Conservation (phyloP, 768 basidiomycete genomes). For the Hysterangium stoloniferum region DNA sequence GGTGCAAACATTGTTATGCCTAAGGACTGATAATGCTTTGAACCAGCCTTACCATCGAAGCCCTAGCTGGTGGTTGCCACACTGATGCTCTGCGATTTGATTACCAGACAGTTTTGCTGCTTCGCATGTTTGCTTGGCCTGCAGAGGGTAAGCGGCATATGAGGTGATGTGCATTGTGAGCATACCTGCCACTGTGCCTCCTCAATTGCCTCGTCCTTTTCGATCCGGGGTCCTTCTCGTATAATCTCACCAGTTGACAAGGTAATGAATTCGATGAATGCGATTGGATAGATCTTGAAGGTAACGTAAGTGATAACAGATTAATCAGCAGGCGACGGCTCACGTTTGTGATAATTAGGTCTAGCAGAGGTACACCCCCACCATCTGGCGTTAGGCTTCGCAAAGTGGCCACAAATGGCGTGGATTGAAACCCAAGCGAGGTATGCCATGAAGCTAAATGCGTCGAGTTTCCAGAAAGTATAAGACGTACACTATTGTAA, state of each 20-base stretch:
- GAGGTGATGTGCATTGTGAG: too few relatives aligned
- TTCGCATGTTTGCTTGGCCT: too few relatives aligned
- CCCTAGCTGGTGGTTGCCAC: constrained; percentile 23
- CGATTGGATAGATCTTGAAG: constrained; percentile 59
- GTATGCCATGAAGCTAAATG: constrained; percentile 84
- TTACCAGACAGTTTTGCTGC: constrained; percentile 36
- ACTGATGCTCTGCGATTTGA: constrained; percentile 30
- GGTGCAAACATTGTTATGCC: not conserved
- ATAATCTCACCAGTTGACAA: constrained; percentile 40
- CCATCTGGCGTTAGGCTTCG: constrained; percentile 77
- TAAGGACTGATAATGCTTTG: not conserved
- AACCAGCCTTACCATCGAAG: constrained; percentile 16
- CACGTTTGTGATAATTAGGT: constrained; percentile 65
- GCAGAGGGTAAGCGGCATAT: too few relatives aligned
- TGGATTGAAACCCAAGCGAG: constrained; percentile 69
- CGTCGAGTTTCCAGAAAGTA: constrained; percentile 77
- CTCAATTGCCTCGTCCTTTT: constrained; percentile 55
- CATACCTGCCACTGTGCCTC: constrained; percentile 74
- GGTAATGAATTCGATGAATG: constrained; percentile 64
- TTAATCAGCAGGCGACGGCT: not conserved
- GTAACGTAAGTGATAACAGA: too few relatives aligned
- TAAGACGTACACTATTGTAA: constrained; percentile 55
- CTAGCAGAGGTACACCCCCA: constrained; percentile 66
- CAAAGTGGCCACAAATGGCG: constrained; percentile 66
- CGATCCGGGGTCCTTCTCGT: constrained; percentile 56